A percentile compares a stretch with the other conserved stretches of the same genome.
These are phyloP conservation scores for Fistulinella cinereoalba DNA, from an alignment of 1,284 basidiomycete species.

Conservation along the genomic window DNA sequence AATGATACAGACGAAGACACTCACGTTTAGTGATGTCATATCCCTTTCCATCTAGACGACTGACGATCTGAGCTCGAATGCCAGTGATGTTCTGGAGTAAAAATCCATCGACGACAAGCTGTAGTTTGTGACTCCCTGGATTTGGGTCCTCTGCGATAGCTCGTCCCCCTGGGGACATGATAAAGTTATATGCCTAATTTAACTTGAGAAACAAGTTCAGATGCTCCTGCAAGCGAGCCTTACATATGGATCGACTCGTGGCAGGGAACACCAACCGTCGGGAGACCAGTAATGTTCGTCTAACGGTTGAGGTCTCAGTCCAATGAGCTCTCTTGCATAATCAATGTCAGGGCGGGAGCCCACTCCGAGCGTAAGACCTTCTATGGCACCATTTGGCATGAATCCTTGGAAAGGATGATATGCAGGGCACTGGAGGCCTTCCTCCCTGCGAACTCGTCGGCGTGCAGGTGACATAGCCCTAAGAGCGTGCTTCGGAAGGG, in stretches of 20 bases:
- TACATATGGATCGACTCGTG: slow-evolving; percentile 73
- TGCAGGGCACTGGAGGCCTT: slow-evolving; percentile 70
- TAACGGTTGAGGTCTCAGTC: slow-evolving; percentile 43
- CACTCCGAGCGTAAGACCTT: slow-evolving; percentile 62
- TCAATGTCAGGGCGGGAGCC: slow-evolving; percentile 72
- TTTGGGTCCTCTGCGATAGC: slow-evolving; percentile 63
- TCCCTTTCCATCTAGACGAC: slow-evolving; percentile 77
- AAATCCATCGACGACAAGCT: slow-evolving; percentile 64
- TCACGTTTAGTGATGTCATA: slow-evolving; percentile 81
- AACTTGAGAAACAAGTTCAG: slow-evolving; percentile 7
- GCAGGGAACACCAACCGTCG: slow-evolving; percentile 71
- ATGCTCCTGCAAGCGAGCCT: slow-evolving; percentile 14
- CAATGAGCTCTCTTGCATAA: slow-evolving; percentile 70
- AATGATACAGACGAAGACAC: slow-evolving; percentile 27
- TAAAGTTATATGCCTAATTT: slow-evolving; percentile 71
- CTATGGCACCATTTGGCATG: slow-evolving; percentile 33
- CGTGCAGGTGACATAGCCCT: slow-evolving; percentile 56
- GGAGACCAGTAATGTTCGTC: slow-evolving; percentile 61
- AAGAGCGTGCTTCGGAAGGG: slow-evolving; percentile 53
- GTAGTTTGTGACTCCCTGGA: slow-evolving; percentile 66
- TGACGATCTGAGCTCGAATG: slow-evolving; percentile 72
- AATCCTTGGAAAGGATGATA: slow-evolving; percentile 50
- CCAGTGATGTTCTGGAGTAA: slow-evolving; percentile 75
- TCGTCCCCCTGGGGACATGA: slow-evolving; percentile 60
- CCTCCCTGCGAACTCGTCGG: slow-evolving; percentile 59